These are phyloP conservation scores for Mycotypha africana DNA, from an alignment of 371 early-diverging fungal genomes.

Conservation along the genomic window DNA sequence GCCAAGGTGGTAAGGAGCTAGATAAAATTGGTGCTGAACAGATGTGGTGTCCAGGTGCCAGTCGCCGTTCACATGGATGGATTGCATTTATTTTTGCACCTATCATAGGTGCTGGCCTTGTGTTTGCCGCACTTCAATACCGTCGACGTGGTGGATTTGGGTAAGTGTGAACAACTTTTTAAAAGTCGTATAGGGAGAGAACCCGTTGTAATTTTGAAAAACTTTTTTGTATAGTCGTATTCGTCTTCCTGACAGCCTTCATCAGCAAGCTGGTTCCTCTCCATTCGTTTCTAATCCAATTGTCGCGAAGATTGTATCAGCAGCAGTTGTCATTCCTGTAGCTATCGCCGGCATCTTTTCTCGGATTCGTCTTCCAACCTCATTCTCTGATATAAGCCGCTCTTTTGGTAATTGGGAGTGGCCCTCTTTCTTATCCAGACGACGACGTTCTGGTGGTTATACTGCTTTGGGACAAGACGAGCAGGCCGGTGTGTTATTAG, in stretches of 20 bases:
- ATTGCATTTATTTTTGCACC: constrained; percentile 32
- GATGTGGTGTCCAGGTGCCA: constrained; percentile 64
- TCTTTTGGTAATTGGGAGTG: constrained; percentile 16
- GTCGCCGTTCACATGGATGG: constrained; percentile 27
- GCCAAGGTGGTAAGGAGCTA: constrained; percentile 53
- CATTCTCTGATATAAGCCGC: constrained; percentile 17
- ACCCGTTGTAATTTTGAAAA: too few relatives aligned
- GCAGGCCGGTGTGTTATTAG: constrained; percentile 37
- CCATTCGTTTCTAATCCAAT: constrained; percentile 26
- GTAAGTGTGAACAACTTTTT: too few relatives aligned
- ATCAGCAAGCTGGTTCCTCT: constrained; percentile 12
- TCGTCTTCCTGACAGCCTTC: constrained; percentile 30
- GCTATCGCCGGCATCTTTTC: constrained; percentile 35
- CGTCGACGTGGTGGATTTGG: constrained; percentile 34
- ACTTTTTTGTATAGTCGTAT: constrained; percentile 25
- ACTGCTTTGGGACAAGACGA: constrained; percentile 45
- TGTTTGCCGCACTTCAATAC: constrained; percentile 31
- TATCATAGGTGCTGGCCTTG: constrained; percentile 27
- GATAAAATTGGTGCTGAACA: constrained; percentile 46
- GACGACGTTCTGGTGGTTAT: constrained; percentile 22
- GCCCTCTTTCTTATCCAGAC: constrained; percentile 21
- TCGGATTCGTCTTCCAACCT: constrained; percentile 31
- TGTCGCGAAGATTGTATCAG: constrained; percentile 31
- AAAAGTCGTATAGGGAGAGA: too few relatives aligned
- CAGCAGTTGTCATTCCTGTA: constrained; percentile 35